phyloP scores from a whole-genome alignment of 495 filamentous ascomycete genomes.

The Penicillium coprophilum region DNA sequence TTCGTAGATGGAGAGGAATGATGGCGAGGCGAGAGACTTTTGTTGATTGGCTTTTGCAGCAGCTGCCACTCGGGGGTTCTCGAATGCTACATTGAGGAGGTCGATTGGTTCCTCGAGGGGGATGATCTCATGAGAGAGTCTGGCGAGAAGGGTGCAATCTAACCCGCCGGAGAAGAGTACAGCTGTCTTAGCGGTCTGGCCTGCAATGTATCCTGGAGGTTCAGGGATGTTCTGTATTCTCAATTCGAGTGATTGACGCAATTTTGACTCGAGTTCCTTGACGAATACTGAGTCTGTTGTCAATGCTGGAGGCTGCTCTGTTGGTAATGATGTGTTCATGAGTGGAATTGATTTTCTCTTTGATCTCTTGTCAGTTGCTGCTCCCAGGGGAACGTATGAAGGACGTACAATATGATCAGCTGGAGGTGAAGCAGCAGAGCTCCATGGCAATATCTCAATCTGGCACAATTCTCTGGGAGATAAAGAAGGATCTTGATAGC shows the following conservation, averaged over 20 bases:
- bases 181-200: conserved; percentile 57
- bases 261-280: conserved; percentile 51
- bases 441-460: conserved; percentile 37
- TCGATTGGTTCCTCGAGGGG: conserved; percentile 70
- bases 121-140: conserved; percentile 77
- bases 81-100: conserved; percentile 93
- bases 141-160: conserved; percentile 86
- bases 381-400: not conserved
- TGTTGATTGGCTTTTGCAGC: conserved; percentile 20
- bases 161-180: conserved; percentile 93
- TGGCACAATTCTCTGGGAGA: conserved; percentile 18
- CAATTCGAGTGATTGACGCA: conserved; percentile 62
- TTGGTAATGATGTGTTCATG: conserved; percentile 58
- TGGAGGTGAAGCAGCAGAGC: conserved; percentile 22
- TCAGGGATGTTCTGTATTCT: conserved; percentile 68
- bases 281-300: conserved; percentile 54
- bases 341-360: conserved; percentile 59
- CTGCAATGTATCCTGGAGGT: conserved; percentile 38
- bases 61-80: conserved; percentile 76
- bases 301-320: conserved; percentile 36
- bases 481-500: conserved; percentile 3
- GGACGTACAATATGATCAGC: conserved; percentile 42
- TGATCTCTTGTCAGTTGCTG: conserved; percentile 9
- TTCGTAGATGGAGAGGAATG: conserved; percentile 59
- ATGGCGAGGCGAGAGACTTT: conserved; percentile 3